Conservation (phyloP, 2,329 filamentous ascomycete genomes). For the Fusarium tuaranense region DNA sequence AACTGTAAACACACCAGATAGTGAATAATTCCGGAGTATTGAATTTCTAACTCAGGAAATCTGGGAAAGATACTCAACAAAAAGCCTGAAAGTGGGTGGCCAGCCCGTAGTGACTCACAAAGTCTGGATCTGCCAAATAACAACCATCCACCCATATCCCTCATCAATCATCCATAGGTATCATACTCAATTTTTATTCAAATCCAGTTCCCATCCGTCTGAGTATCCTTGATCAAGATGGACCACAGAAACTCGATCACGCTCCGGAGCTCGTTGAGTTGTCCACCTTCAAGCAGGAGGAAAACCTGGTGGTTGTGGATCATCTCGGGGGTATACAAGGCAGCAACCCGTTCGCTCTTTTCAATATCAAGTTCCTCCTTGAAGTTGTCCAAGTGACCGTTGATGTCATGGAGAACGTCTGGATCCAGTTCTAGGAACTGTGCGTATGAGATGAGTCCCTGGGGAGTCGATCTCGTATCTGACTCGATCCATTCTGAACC, state of each 20-base stretch:
- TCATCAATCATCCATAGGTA: neutral
- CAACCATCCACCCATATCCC: neutral
- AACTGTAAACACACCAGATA: neutral
- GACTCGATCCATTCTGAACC: conserved; percentile 42
- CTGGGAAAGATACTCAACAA: neutral
- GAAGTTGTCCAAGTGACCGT: conserved; percentile 16
- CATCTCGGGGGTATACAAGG: conserved; percentile 10
- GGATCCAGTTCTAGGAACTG: conserved; percentile 32
- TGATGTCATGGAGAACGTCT: conserved; percentile 31
- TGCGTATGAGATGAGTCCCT: conserved; percentile 20
- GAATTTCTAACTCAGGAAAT: neutral
- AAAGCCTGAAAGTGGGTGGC: neutral
- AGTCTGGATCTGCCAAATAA: neutral
- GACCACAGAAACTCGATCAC: conserved; percentile 28
- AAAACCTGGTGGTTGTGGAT: conserved; percentile 31
- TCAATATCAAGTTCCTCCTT: conserved; percentile 27
- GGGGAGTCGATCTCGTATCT: neutral
- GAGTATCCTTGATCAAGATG: conserved; percentile 11
- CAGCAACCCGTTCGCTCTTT: neutral
- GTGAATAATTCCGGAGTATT: neutral
- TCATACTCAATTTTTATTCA: neutral
- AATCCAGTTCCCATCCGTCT: neutral
- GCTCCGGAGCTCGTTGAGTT: conserved; percentile 16
- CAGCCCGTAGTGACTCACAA: neutral
- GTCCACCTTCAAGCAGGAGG: conserved; percentile 20